Percentiles rank a stretch among this genome's conserved stretches.
Evolutionary conservation across 495 filamentous ascomycete genomes (phyloP).

Genomic region (Aspergillus sclerotiicarbonarius): DNA sequence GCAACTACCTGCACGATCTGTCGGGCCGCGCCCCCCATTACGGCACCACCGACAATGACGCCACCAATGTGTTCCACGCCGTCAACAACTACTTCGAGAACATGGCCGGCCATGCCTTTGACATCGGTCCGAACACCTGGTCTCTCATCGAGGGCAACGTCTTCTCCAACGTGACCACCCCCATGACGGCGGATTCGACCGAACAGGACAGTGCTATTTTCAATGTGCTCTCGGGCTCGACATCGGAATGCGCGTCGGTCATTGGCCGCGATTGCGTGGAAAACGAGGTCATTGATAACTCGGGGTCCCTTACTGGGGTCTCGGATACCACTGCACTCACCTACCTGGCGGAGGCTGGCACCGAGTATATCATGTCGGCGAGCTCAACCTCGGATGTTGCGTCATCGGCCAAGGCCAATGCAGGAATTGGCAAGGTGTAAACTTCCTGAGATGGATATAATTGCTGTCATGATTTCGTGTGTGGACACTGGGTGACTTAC

Average conservation of each 20-base stretch:
- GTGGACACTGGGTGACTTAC: no score
- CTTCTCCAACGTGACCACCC: slow-evolving; percentile 15
- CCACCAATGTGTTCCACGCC: slow-evolving; percentile 35
- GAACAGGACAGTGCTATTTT: slow-evolving; percentile 12
- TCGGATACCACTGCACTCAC: no score
- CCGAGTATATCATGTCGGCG: background rate
- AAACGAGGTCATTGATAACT: no score
- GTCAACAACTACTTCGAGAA: slow-evolving; percentile 25
- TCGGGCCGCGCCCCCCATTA: slow-evolving; percentile 36
- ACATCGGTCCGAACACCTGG: slow-evolving; percentile 17
- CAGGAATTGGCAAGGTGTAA: slow-evolving; percentile 17
- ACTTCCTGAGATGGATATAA: no score
- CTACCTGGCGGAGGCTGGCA: no score
- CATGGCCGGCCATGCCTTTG: slow-evolving; percentile 21
- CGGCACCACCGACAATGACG: slow-evolving; percentile 38
- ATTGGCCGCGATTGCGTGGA: no score
- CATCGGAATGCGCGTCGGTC: slow-evolving; percentile 11
- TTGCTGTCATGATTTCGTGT: no score
- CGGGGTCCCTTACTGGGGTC: no score
- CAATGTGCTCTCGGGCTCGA: slow-evolving; percentile 6
- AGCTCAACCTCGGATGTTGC: slow-evolving; percentile 10
- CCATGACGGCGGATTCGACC: slow-evolving; percentile 9
- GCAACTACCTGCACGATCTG: slow-evolving; percentile 39
- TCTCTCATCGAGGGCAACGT: slow-evolving; percentile 21
- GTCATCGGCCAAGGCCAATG: slow-evolving; percentile 8